Evolutionary conservation across 108 stramenopile genomes (phyloP).

Genomic region (Mayamaea pseudoterrestris): DNA sequence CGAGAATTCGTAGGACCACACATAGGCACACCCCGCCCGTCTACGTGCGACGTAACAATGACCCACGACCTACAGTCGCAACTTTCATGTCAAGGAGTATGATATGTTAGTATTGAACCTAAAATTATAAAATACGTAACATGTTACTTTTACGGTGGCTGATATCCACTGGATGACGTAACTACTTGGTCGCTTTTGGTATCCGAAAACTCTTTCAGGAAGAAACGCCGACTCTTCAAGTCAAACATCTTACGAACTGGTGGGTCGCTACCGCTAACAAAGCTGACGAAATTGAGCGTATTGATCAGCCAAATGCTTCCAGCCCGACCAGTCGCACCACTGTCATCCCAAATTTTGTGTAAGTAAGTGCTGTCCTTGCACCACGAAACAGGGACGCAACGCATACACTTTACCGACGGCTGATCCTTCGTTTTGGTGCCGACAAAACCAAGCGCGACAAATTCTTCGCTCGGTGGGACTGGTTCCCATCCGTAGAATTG

Average conservation of each 20-base stretch:
- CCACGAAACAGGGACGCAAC: constrained; percentile 90
- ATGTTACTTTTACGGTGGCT: not conserved
- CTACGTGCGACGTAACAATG: too few species aligned
- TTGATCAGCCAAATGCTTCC: constrained; percentile 89
- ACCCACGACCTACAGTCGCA: too few species aligned
- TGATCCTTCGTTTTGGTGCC: constrained; percentile 86
- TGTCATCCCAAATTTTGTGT: constrained; percentile 82
- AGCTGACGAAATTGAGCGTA: constrained; percentile 66
- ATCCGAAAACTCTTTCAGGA: constrained; percentile 75
- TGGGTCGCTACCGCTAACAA: constrained; percentile 82
- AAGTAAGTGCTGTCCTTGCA: constrained; percentile 59
- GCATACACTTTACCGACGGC: constrained; percentile 75
- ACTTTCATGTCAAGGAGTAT: too few species aligned
- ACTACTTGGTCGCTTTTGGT: constrained; percentile 23
- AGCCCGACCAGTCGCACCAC: constrained; percentile 78
- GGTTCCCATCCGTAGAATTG: constrained; percentile 95
- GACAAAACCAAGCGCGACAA: constrained; percentile 91
- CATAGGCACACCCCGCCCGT: too few species aligned
- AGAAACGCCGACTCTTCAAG: constrained; percentile 74
- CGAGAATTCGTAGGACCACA: too few species aligned
- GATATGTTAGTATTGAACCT: too few species aligned
- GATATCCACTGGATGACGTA: constrained; percentile 24
- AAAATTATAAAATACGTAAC: not conserved
- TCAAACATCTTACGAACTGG: constrained; percentile 65
- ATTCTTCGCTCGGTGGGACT: constrained; percentile 89